Evolutionary conservation across 306 rosid species (phyloP).

Genomic region (Adenanthera pavonina): DNA sequence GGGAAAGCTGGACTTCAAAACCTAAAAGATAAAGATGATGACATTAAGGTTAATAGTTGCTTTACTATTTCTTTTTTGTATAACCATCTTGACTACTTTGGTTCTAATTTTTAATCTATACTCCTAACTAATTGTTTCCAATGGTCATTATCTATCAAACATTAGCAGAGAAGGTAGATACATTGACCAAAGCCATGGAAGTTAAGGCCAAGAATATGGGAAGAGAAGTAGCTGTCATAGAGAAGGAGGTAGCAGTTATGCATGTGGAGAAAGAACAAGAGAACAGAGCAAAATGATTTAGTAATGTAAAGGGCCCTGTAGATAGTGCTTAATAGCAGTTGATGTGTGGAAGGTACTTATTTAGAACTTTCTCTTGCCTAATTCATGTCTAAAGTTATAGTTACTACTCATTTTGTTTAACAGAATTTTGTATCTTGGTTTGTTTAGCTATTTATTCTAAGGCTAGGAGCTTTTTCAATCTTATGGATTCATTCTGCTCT

Average conservation of each 20-base stretch:
- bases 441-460: slow-evolving; percentile 3
- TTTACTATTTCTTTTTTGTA: no score
- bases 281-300: no score
- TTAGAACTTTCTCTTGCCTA: slow-evolving; percentile 15
- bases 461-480: slow-evolving; percentile 7
- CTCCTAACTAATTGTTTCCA: no score
- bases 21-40: slow-evolving; percentile 96
- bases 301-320: no score
- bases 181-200: slow-evolving; percentile 97
- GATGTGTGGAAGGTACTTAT: slow-evolving; percentile 55
- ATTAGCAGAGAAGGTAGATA: slow-evolving; percentile 55
- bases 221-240: slow-evolving; percentile 96
- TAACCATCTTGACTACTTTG: no score
- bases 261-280: no score
- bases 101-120: no score
- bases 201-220: slow-evolving; percentile 98
- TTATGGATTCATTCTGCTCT: slow-evolving; percentile 14
- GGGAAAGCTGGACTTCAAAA: slow-evolving; percentile 92
- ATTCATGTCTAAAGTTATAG: slow-evolving; percentile 6
- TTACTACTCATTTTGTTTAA: slow-evolving; percentile 7
- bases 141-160: no score
- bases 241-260: slow-evolving; percentile 80
- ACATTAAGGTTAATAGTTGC: slow-evolving; percentile 38
- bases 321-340: no score
- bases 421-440: slow-evolving; percentile 22